Conservation (phyloP, 2,329 filamentous ascomycete species). For the Ceratocystiopsis minuta region DNA sequence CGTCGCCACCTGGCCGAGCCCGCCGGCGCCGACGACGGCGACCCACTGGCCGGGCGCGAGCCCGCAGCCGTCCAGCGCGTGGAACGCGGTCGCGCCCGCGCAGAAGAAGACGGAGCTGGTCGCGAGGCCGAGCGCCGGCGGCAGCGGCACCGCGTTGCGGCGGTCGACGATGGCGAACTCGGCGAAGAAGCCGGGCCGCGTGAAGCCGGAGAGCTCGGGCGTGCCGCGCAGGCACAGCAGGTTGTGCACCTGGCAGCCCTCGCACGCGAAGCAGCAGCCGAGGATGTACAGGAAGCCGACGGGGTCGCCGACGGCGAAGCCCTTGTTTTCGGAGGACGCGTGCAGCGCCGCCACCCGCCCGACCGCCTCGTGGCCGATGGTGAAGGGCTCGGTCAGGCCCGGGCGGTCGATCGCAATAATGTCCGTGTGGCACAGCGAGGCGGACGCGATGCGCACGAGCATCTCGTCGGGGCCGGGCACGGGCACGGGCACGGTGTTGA, state of each 20-base stretch:
- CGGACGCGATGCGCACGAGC: slow-evolving; percentile 17
- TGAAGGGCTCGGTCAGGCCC: slow-evolving; percentile 7
- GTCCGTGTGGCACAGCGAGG: slow-evolving; percentile 18
- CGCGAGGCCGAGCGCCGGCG: slow-evolving; percentile 13
- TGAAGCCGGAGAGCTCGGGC: slow-evolving; percentile 23
- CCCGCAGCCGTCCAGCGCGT: slow-evolving; percentile 17
- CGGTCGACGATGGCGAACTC: slow-evolving; percentile 27
- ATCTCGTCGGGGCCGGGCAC: slow-evolving; percentile 21
- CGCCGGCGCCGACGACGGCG: slow-evolving; percentile 22
- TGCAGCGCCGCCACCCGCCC: slow-evolving; percentile 20
- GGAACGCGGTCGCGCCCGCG: slow-evolving; percentile 26
- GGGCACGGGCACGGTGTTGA: slow-evolving; percentile 24
- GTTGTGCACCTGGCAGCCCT: slow-evolving; percentile 26
- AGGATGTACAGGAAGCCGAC: slow-evolving; percentile 27
- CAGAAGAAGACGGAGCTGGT: slow-evolving; percentile 25
- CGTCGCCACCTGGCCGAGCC: slow-evolving; percentile 24
- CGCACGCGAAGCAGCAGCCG: slow-evolving; percentile 25
- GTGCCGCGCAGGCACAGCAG: slow-evolving; percentile 20
- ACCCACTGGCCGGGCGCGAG: slow-evolving; percentile 19
- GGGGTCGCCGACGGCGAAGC: slow-evolving; percentile 23
- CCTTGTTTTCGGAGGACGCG: slow-evolving; percentile 16
- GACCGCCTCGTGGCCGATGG: slow-evolving; percentile 27
- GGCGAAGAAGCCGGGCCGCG: slow-evolving; percentile 24
- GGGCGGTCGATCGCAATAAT: slow-evolving; percentile 9
- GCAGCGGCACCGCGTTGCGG: slow-evolving; percentile 24